Base-by-base conservation (phyloP, 1,139 yeast genomes). In the Debaryomyces subglobosus region DNA sequence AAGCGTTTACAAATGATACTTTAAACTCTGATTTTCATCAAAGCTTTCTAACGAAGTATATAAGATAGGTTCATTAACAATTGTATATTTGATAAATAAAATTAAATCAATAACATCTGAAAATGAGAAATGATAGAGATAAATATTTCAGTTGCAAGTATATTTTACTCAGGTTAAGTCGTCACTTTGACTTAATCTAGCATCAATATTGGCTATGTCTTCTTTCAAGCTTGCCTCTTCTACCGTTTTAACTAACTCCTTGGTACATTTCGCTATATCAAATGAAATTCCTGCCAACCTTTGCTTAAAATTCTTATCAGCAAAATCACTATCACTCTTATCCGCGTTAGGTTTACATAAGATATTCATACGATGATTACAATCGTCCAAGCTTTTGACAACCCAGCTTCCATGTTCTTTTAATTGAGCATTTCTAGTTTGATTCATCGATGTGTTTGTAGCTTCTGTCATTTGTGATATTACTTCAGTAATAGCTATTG, bases 211-310 rank as follows among this genome's bases (percentile, higher is more conserved):
- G 12, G 77, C 81, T 52, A 88, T 86, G 59, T 89, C 96, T 58
- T 86, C 92, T 59, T 87, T 87, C 60, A 91, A 73, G 62, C 94
- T 87, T 24, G 96, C 96, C 63, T 91, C 97, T 65, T 92, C 98
- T 5, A 92, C 97, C 1, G 96, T 88, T 72, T 91, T 92, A 32
- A 92, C 98, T 64, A 92, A 79, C 67, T 92, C 98, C 65, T 92
- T 92, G 10, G 97, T 92, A 65, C 96, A 88, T 68, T 94, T 90
- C 42, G 97, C 97, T 72, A 92, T 89, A 64, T 94, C 98, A 70
- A 91, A 94, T 20, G 97, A 91, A 54, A 91, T 87, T 2, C 97
- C 98, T 0, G 98, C 98, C 55, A 94, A 80, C 57, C 97, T 81
- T 69, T 92, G 98, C 67, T 86, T 88, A 72, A 90, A 86, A 56